phyloP scores from a whole-genome alignment of 2,329 filamentous ascomycete genomes.

The Allantophomopsis cytisporea region DNA sequence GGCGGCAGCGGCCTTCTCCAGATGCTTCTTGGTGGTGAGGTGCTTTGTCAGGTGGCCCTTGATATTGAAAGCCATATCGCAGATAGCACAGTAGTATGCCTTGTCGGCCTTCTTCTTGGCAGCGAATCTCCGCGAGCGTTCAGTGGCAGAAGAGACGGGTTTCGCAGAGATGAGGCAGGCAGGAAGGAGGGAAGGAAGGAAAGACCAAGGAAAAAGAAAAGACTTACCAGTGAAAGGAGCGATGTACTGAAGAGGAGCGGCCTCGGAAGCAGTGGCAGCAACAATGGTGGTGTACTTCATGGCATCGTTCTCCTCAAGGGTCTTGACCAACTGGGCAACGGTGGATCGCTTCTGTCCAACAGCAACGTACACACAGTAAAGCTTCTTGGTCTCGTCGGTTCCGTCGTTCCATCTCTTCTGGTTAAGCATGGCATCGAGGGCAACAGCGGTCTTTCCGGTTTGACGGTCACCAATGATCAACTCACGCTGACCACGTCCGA shows the following conservation, averaged over 20 bases:
- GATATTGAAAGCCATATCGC: no score
- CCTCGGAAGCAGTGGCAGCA: constrained; percentile 94
- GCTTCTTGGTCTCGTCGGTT: constrained; percentile 90
- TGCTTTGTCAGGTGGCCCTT: no score
- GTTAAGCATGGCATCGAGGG: constrained; percentile 96
- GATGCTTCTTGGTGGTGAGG: no score
- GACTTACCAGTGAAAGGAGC: constrained; percentile 71
- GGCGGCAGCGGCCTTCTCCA: no score
- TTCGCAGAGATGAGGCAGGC: no score
- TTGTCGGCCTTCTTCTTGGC: no score
- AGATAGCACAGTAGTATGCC: no score
- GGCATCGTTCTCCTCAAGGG: constrained; percentile 97
- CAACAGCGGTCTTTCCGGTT: constrained; percentile 98
- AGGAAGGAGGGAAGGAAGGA: constrained; percentile 8
- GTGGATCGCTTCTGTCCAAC: constrained; percentile 99
- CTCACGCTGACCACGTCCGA: constrained; percentile 99
- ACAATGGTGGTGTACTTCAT: constrained; percentile 97
- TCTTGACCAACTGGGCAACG: constrained; percentile 98
- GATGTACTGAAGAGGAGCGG: constrained; percentile 85
- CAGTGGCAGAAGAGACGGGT: no score
- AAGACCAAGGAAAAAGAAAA: constrained; percentile 3
- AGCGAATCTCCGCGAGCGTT: no score
- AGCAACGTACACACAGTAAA: constrained; percentile 99
- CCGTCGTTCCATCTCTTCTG: constrained; percentile 94
- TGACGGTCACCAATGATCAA: constrained; percentile 99